phyloP scores from a whole-genome alignment of 352 stramenopile species.

The Pythium aristosporum region DNA sequence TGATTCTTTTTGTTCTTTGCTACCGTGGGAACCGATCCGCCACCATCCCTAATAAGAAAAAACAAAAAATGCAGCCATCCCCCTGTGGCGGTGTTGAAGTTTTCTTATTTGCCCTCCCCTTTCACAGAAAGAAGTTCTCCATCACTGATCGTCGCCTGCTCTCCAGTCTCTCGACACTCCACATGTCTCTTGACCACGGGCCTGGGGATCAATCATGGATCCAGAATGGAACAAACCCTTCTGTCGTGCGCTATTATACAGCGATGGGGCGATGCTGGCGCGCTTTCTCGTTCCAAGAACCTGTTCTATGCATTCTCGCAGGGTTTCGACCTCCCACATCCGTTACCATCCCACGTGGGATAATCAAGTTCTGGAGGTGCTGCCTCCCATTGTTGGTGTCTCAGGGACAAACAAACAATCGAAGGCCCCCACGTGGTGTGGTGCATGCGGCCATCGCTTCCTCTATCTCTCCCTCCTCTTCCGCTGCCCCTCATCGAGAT shows the following conservation, averaged over 20 bases:
- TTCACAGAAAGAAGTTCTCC: too few species aligned
- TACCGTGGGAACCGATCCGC: too few species aligned
- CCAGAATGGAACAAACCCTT: neutral
- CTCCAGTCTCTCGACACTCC: too few species aligned
- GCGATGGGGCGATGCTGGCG: conserved; percentile 8
- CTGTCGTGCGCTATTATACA: conserved; percentile 5
- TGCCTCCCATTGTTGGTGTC: conserved; percentile 12
- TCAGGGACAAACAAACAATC: conserved; percentile 6
- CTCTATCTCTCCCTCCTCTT: neutral
- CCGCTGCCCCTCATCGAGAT: neutral
- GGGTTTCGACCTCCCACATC: conserved; percentile 9
- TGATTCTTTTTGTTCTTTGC: too few species aligned
- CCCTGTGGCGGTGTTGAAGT: neutral
- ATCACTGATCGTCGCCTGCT: neutral
- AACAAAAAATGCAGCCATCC: neutral
- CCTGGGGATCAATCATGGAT: neutral
- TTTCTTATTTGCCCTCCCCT: neutral
- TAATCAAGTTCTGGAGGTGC: conserved; percentile 12
- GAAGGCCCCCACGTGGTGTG: conserved; percentile 13
- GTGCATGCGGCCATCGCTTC: neutral
- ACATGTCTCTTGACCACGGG: conserved; percentile 2
- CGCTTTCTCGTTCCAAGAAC: conserved; percentile 13
- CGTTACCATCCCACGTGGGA: neutral
- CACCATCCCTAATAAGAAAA: too few species aligned
- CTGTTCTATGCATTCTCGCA: conserved; percentile 20